Percentiles rank a stretch among this genome's conserved stretches.
Evolutionary conservation across 2,329 filamentous ascomycete genomes (phyloP).

Genomic region (Emydomyces testavorans): DNA sequence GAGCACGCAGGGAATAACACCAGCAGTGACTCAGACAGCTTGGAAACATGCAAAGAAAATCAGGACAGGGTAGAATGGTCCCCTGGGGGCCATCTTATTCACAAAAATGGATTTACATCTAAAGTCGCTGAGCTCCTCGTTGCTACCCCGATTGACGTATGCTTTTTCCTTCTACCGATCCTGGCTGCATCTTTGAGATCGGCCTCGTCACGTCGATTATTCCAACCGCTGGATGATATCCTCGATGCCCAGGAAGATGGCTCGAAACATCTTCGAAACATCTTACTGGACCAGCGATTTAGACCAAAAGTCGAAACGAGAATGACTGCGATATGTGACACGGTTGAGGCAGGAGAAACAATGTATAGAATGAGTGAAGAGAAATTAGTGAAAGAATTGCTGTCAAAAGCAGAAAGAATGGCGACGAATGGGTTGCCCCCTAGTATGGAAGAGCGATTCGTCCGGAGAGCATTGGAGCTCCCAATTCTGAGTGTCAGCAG

Average conservation of each 20-base stretch:
- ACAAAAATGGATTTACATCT: slow-evolving; percentile 43
- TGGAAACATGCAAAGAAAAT: slow-evolving; percentile 13
- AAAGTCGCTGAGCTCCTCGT: slow-evolving; percentile 65
- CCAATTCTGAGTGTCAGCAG: slow-evolving; percentile 60
- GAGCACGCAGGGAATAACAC: background rate
- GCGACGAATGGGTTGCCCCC: slow-evolving; percentile 53
- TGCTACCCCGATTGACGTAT: slow-evolving; percentile 69
- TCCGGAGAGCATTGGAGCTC: slow-evolving; percentile 61
- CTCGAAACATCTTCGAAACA: slow-evolving; percentile 32
- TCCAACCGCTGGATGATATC: slow-evolving; percentile 41
- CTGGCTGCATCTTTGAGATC: slow-evolving; percentile 43
- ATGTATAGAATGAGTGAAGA: slow-evolving; percentile 70
- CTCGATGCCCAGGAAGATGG: slow-evolving; percentile 36
- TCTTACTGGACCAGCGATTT: slow-evolving; percentile 33
- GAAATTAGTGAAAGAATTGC: slow-evolving; percentile 55
- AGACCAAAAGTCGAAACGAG: slow-evolving; percentile 47
- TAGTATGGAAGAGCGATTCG: slow-evolving; percentile 77
- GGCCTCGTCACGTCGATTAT: slow-evolving; percentile 35
- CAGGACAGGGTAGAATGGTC: slow-evolving; percentile 8
- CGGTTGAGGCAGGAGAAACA: slow-evolving; percentile 66
- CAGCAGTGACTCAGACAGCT: background rate
- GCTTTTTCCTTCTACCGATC: slow-evolving; percentile 72
- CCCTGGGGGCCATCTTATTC: background rate
- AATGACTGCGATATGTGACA: slow-evolving; percentile 64
- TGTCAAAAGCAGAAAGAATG: slow-evolving; percentile 62